phyloP scores from a whole-genome alignment of 768 basidiomycete genomes.

The Agaricus subrufescens region DNA sequence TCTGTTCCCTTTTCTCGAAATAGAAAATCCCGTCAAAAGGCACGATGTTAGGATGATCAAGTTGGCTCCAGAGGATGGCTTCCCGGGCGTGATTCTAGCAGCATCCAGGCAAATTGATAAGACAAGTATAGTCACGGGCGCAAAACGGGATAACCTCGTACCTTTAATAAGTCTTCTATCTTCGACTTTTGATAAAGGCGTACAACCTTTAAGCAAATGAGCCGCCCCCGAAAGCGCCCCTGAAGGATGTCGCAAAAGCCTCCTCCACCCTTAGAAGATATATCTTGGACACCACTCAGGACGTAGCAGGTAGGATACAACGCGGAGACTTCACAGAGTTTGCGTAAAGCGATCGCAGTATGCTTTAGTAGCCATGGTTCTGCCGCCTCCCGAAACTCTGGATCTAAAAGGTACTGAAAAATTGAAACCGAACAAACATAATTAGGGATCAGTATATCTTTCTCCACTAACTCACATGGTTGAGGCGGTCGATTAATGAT shows the following conservation, averaged over 20 bases:
- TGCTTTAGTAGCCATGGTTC: constrained; percentile 20
- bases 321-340: constrained; percentile 19
- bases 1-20: not conserved
- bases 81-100: not conserved
- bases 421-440: too few relatives aligned
- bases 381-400: too few relatives aligned
- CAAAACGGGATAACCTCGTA: constrained; percentile 5
- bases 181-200: constrained; percentile 13
- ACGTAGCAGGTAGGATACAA: constrained; percentile 23
- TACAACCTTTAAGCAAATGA: constrained; percentile 20
- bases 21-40: constrained; percentile 9
- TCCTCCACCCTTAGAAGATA: constrained; percentile 15
- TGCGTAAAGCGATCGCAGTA: not conserved
- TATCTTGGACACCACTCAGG: constrained; percentile 12
- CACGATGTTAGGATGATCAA: constrained; percentile 3
- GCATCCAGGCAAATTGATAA: too few relatives aligned
- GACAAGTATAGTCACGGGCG: constrained; percentile 15
- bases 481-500: too few relatives aligned
- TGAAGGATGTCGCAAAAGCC: constrained; percentile 25
- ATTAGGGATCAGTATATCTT: too few relatives aligned
- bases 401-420: too few relatives aligned
- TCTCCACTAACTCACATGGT: too few relatives aligned
- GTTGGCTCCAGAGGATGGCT: constrained; percentile 5
- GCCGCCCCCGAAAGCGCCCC: constrained; percentile 13
- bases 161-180: constrained; percentile 16